A percentile compares a stretch with the other conserved stretches of the same genome.
phyloP scores from a whole-genome alignment of 1,284 basidiomycete genomes.

The Exobasidium rhododendri region DNA sequence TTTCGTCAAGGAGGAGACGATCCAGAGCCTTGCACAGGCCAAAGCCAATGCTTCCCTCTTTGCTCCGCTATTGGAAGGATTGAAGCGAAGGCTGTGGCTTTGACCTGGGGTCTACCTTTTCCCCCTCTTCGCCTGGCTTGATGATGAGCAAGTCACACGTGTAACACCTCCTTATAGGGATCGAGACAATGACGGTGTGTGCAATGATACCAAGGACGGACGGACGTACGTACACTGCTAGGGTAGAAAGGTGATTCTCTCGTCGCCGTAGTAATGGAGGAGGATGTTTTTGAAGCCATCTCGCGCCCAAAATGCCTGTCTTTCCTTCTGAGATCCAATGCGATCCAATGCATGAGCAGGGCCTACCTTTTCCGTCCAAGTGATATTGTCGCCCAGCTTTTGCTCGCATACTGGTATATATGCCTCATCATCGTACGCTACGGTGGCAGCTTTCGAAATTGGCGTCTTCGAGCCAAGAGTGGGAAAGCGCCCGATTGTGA shows the following conservation, averaged over 20 bases:
- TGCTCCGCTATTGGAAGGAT: conserved; percentile 38
- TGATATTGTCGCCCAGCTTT: neutral
- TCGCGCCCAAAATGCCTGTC: neutral
- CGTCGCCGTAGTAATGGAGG: conserved; percentile 10
- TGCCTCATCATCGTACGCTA: neutral
- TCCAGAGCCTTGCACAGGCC: conserved; percentile 45
- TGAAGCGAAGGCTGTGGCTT: conserved; percentile 47
- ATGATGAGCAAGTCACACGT: too few species aligned
- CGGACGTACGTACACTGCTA: too few species aligned
- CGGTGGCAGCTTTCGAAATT: neutral
- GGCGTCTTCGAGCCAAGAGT: neutral
- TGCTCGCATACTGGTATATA: neutral
- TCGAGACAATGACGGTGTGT: too few species aligned
- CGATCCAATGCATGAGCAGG: neutral
- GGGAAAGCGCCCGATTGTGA: neutral
- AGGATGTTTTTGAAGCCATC: conserved; percentile 5
- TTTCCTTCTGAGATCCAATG: neutral
- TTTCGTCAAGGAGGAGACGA: conserved; percentile 35
- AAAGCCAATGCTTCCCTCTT: conserved; percentile 40
- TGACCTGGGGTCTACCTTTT: conserved; percentile 16
- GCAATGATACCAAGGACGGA: too few species aligned
- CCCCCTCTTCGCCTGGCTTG: neutral
- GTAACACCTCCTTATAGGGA: too few species aligned
- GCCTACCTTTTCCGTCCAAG: neutral
- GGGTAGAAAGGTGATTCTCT: conserved; percentile 1